phyloP scores from a whole-genome alignment of 2,329 filamentous ascomycete genomes.

The Fusarium buharicum region DNA sequence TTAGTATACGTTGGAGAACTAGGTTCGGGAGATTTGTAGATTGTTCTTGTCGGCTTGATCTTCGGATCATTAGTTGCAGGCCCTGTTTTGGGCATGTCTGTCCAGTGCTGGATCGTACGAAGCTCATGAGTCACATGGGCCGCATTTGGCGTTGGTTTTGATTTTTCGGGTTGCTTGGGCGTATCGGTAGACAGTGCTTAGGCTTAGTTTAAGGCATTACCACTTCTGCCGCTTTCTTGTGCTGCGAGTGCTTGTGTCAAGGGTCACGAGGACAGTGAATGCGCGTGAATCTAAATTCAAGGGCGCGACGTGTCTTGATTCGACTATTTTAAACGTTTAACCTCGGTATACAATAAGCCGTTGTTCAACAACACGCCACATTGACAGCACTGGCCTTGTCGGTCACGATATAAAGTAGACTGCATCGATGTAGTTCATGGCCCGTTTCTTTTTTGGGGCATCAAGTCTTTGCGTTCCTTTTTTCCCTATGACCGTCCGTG shows the following conservation, averaged over 20 bases:
- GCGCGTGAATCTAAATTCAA: background rate
- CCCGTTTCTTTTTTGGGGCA: slow-evolving; percentile 44
- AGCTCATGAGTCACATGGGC: slow-evolving; percentile 28
- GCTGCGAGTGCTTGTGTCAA: background rate
- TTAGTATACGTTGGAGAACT: slow-evolving; percentile 52
- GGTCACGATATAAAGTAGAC: slow-evolving; percentile 20
- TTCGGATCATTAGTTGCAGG: background rate
- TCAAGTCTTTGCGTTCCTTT: slow-evolving; percentile 56
- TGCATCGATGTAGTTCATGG: slow-evolving; percentile 35
- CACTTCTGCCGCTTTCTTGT: slow-evolving; percentile 5
- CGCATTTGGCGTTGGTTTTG: slow-evolving; percentile 42
- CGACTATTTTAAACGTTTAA: slow-evolving; percentile 8
- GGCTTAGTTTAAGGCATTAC: slow-evolving; percentile 9
- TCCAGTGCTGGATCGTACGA: slow-evolving; percentile 6
- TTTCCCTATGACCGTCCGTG: slow-evolving; percentile 60
- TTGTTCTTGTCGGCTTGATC: background rate
- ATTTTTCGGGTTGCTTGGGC: slow-evolving; percentile 34
- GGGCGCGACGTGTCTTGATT: slow-evolving; percentile 14
- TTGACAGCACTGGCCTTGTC: slow-evolving; percentile 1
- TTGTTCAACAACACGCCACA: slow-evolving; percentile 3
- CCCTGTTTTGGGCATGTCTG: background rate
- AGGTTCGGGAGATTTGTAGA: slow-evolving; percentile 3
- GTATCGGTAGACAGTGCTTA: slow-evolving; percentile 5
- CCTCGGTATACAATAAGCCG: slow-evolving; percentile 1
- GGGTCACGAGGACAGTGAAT: background rate